phyloP scores from a whole-genome alignment of 129 eudicot species.

The Glebionis coronaria region DNA sequence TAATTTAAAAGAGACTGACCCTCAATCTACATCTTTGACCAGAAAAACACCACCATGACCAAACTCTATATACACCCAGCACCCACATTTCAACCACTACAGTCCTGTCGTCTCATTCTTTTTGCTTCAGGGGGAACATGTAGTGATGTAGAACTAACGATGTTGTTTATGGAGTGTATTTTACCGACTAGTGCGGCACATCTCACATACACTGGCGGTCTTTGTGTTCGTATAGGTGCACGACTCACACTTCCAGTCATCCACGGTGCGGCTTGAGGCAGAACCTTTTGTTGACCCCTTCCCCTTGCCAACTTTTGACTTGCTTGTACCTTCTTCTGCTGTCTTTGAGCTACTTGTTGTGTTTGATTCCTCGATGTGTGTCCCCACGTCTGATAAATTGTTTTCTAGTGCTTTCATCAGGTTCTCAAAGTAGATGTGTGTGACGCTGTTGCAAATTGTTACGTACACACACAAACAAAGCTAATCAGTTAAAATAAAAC shows the following conservation, averaged over 20 bases:
- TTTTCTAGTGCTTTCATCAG: slow-evolving; percentile 69
- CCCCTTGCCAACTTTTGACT: slow-evolving; percentile 45
- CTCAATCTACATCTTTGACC: slow-evolving; percentile 31
- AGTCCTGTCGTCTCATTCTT: slow-evolving; percentile 1
- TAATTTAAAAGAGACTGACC: slow-evolving; percentile 16
- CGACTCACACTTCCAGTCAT: slow-evolving; percentile 64
- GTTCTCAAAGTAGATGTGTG: slow-evolving; percentile 71
- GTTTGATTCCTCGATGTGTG: slow-evolving; percentile 39
- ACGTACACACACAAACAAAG: too few relatives aligned
- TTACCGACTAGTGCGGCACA: slow-evolving; percentile 39
- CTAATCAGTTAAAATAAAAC: too few relatives aligned
- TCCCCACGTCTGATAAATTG: slow-evolving; percentile 53
- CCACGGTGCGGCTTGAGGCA: slow-evolving; percentile 35
- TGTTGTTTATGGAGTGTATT: slow-evolving; percentile 3
- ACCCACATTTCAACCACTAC: slow-evolving; percentile 20
- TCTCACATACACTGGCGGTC: slow-evolving; percentile 30
- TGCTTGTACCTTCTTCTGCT: slow-evolving; percentile 53
- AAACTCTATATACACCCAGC: slow-evolving; percentile 30
- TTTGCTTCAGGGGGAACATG: slow-evolving; percentile 21
- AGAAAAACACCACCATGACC: slow-evolving; percentile 19
- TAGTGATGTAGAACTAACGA: neutral
- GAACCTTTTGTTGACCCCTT: slow-evolving; percentile 37
- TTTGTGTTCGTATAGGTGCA: slow-evolving; percentile 46
- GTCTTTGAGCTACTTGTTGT: slow-evolving; percentile 35
- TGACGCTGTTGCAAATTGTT: slow-evolving; percentile 43